These are phyloP conservation scores for Fistulina hepatica DNA, from an alignment of 1,284 basidiomycete genomes.

Conservation along the genomic window DNA sequence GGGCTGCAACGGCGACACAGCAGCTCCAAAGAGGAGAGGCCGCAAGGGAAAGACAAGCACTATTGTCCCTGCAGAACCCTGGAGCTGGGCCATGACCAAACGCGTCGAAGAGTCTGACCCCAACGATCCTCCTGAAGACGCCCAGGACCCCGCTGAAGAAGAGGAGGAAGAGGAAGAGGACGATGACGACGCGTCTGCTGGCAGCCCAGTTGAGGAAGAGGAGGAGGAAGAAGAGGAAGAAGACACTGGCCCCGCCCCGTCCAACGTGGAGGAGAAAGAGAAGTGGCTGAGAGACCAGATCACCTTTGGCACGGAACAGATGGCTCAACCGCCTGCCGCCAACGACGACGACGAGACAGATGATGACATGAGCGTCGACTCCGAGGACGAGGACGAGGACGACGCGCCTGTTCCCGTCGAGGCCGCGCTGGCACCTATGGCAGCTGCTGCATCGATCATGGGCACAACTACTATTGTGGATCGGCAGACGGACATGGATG, in stretches of 20 bases:
- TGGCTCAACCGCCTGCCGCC: constrained; percentile 10
- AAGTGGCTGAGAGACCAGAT: no score
- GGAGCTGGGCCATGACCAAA: constrained; percentile 45
- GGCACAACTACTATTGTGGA: constrained; percentile 12
- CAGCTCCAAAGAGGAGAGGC: constrained; percentile 8
- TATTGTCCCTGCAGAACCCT: constrained; percentile 63
- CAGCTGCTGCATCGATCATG: constrained; percentile 40
- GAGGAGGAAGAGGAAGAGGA: constrained; percentile 18
- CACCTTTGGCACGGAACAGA: constrained; percentile 10
- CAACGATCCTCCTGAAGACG: constrained; percentile 19
- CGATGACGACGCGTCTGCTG: constrained; percentile 3
- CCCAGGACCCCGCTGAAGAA: constrained; percentile 20
- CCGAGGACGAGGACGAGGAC: constrained; percentile 9
- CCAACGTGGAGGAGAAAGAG: constrained; percentile 19
- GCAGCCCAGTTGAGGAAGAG: constrained; percentile 18
- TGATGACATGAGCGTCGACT: constrained; percentile 7
- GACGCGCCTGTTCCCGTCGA: constrained; percentile 4
- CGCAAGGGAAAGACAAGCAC: constrained; percentile 22
- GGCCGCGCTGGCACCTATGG: constrained; percentile 25
- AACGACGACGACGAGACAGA: constrained; percentile 7
- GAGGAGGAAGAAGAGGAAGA: constrained; percentile 30
- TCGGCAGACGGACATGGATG: constrained; percentile 18
- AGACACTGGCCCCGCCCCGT: constrained; percentile 10
- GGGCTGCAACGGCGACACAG: constrained; percentile 9
- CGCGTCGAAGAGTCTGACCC: constrained; percentile 13